Conservation (phyloP, 2,329 filamentous ascomycete species). For the Penicillium sp. region DNA sequence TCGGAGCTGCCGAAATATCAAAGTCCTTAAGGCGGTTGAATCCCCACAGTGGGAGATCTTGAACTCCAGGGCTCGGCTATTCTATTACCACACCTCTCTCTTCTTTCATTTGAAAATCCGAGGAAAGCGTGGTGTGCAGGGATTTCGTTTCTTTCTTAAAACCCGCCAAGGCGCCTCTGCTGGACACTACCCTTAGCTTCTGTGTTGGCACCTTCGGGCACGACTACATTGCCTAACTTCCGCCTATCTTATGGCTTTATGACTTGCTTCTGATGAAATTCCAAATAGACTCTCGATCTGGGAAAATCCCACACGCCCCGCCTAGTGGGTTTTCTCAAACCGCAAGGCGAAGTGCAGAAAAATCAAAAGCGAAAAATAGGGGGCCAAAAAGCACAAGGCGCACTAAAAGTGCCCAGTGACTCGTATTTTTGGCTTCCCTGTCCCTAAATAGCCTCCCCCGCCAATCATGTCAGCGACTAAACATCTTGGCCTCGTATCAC, state of each 20-base stretch:
- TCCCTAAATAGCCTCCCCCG: background rate
- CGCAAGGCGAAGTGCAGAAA: background rate
- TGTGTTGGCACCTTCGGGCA: conserved; percentile 11
- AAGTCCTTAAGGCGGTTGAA: background rate
- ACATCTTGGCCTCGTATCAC: conserved; percentile 5
- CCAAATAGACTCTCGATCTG: background rate
- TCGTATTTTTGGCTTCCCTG: background rate
- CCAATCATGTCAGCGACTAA: background rate
- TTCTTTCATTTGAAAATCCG: too few species aligned
- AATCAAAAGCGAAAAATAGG: background rate
- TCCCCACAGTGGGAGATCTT: background rate
- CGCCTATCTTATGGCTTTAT: background rate
- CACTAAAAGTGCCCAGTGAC: background rate
- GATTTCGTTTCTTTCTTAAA: background rate
- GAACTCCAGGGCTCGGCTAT: too few species aligned
- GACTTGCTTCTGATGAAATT: background rate
- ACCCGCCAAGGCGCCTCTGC: too few species aligned
- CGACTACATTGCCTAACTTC: background rate
- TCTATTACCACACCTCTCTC: too few species aligned
- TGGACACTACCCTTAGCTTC: background rate
- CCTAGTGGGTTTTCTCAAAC: background rate
- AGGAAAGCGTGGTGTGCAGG: too few species aligned
- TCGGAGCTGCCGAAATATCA: background rate
- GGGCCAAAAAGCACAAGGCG: background rate
- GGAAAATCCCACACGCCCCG: background rate